Base-by-base conservation (phyloP, 805 yeast genomes). In the Yarrowia hollandica region DNA sequence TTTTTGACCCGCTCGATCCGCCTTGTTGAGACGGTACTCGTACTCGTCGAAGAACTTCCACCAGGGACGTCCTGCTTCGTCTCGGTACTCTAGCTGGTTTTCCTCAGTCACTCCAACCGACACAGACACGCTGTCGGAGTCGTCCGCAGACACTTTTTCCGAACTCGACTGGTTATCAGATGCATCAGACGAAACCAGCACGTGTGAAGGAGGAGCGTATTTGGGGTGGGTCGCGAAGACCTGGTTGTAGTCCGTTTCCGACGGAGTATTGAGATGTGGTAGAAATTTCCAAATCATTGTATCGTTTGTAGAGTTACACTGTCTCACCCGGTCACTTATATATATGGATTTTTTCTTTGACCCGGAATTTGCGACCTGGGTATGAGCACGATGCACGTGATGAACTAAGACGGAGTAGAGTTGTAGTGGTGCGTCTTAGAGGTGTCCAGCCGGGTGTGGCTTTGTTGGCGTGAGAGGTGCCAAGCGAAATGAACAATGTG, bases 11-110 rank as follows among this genome's bases (percentile, higher is more conserved):
- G 66, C 52, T 11, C 71, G 64, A 14, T 23, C 52, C 15, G 9
- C 8, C 30, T 52, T 59, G 31, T 33, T 59, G 7, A 73, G 67
- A 56, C 88, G 71, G 67, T 83, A 84, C 67, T 84, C 88, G 65
- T 79, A 82, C 66, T 84, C 86, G 66, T 83, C 82, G 50, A 77
- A 76, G 60, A 75, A 76, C 37, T 72, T 74, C 73, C 72, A 67
- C 70, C 70, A 67, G 6, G 67, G 74, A 68, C 79, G 63, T 8
- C 63, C 54, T 14, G 64, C 63, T 34, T 62, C 64, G 39, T 62
- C 64, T 37, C 65, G 56, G 60, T 61, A 61, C 58, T 62, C 64
- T 14, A 55, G 22, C 37, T 18, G 35, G 10, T 28, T 28, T 14
- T 39, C 38, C 23, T 39, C 50, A 18, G 25, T 16, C 25, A 39